Base-by-base conservation (phyloP, 1,284 basidiomycete genomes). In the Ustilago curta region DNA sequence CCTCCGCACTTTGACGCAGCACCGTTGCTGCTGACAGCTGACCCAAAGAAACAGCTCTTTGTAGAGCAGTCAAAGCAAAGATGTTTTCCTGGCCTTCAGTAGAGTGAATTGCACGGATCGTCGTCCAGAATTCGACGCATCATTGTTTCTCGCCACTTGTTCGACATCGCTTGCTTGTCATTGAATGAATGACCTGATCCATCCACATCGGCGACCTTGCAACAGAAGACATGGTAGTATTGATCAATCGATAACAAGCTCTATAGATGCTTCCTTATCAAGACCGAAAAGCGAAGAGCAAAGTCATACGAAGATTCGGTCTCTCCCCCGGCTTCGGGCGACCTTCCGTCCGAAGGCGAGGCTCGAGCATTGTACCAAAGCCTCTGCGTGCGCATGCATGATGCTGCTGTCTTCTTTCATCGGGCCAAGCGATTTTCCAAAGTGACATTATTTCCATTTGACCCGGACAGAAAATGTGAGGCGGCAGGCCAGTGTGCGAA, bases 401-500 rank as follows among this genome's bases (percentile, higher is more conserved):
- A 43, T 23, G 19, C 16, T 14, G 16, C n/a, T 35, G 31, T 0
- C 16, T n/a, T 19, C 16, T 27, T 27, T 32, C 21, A 45, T 60
- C 50, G 58, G 69, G 69, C 12, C 59, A 32, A 61, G 19, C 19
- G 45, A 55, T 47, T 45, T 59, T 47, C 25, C 39, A 21, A 27
- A 47, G 51, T 49, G 62, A 43, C 69, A 42, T 61, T 71, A 71
- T 65, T 62, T 71, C 69, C 69, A 61, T n/a, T 71, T 71, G 62
- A 31, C 45, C 59, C 69, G 56, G 47, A 16, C n/a, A 50, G 18
- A 43, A 45, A 43, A 35, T 32, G n/a, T 48, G 8, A 32, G 35
- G 53, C 59, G 35, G 42, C 29, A 68, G 52, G 54, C 40, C 64
- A 68, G 65, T 62, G 53, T 48, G 4, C 39, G 5, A 58, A 21